These are phyloP conservation scores for Citrus sinensis DNA, from an alignment of 345 rosid genomes.

Conservation along the genomic window DVS_A1.0 CM039163.1:21672001-21672500, in stretches of 20 bases:
- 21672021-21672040: no score
- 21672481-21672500: not conserved
- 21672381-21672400: not conserved
- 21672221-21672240: not conserved
- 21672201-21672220: not conserved
- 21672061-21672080: no score
- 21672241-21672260: not conserved
- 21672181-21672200: no score
- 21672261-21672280: not conserved
- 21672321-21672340: not conserved
- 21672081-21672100: no score
- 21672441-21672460: constrained; percentile 1
- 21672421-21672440: not conserved
- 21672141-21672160: no score
- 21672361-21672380: not conserved
- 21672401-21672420: not conserved
- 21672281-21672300: not conserved
- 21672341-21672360: not conserved
- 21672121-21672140: no score
- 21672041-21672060: no score
- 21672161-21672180: no score
- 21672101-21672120: no score
- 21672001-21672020: no score
- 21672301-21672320: not conserved
- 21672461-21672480: not conserved